Conservation (phyloP, 23 red algal species). For the Agarophyton chilense region DNA sequence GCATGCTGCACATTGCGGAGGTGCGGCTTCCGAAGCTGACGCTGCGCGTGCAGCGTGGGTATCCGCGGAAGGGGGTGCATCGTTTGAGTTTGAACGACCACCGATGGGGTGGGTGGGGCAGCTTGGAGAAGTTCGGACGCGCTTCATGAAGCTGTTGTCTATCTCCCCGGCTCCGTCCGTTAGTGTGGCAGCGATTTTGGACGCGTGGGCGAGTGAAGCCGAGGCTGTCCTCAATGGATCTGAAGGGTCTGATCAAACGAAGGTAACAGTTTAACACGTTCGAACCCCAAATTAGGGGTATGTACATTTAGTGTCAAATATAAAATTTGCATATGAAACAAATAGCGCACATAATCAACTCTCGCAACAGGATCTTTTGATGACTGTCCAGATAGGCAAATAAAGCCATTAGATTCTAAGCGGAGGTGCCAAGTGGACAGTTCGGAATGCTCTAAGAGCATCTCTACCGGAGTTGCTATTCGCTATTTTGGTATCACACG, state of each 20-base stretch:
- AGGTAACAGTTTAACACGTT: neutral
- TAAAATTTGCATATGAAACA: too few relatives aligned
- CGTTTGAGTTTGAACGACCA: constrained; percentile 73
- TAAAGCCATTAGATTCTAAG: too few relatives aligned
- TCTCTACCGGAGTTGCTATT: too few relatives aligned
- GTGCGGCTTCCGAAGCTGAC: constrained; percentile 61
- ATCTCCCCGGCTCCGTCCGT: constrained; percentile 66
- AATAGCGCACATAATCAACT: too few relatives aligned
- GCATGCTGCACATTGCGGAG: constrained; percentile 43
- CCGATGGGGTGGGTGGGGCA: constrained; percentile 77
- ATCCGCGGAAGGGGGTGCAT: constrained; percentile 73
- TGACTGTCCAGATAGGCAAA: too few relatives aligned
- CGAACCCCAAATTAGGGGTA: too few relatives aligned
- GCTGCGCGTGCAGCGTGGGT: constrained; percentile 71
- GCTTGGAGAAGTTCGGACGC: constrained; percentile 23
- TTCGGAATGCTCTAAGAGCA: too few relatives aligned
- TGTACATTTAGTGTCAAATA: too few relatives aligned
- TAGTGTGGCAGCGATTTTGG: constrained; percentile 66
- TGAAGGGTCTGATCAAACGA: constrained; percentile 29
- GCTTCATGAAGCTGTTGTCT: constrained; percentile 65
- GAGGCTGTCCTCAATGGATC: constrained; percentile 62
- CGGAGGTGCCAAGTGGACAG: too few relatives aligned
- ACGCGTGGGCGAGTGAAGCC: constrained; percentile 71
- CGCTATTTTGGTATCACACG: too few relatives aligned
- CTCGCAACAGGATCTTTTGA: too few relatives aligned